Evolutionary conservation across 257 asterid species (phyloP).

Genomic region (Misopates orontium): DNA sequence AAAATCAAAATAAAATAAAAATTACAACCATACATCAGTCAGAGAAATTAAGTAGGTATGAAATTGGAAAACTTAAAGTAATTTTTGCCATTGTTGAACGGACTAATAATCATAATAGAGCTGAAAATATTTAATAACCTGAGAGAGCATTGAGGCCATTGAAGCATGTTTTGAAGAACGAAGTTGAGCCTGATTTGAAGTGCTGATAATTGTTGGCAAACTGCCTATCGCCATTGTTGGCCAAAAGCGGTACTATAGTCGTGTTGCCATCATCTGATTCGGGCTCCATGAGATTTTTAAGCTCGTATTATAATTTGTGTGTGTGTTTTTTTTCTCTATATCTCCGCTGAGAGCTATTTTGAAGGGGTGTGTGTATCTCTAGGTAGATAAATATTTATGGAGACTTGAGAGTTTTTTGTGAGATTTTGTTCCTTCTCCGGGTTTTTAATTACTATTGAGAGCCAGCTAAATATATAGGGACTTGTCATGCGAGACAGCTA

Average conservation of each 20-base stretch:
- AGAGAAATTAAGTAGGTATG: not conserved
- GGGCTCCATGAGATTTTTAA: conserved; percentile 30
- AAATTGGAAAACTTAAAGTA: too few relatives aligned
- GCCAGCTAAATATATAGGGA: too few relatives aligned
- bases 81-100: too few relatives aligned
- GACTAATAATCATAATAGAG: not conserved
- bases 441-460: too few relatives aligned
- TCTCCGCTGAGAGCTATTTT: too few relatives aligned
- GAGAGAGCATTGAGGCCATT: conserved; percentile 79
- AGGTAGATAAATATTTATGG: too few relatives aligned
- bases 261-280: conserved; percentile 21
- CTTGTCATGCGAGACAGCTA: too few relatives aligned
- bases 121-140: too few relatives aligned
- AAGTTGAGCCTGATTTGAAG: conserved; percentile 45
- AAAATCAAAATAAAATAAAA: not conserved
- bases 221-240: conserved; percentile 3
- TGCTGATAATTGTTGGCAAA: not conserved
- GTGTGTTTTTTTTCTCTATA: not conserved
- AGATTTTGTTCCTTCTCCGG: too few relatives aligned
- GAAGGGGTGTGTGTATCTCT: too few relatives aligned
- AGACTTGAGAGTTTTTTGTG: too few relatives aligned
- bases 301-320: not conserved
- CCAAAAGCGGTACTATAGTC: conserved; percentile 32
- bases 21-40: too few relatives aligned
- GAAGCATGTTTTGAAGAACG: conserved; percentile 86